phyloP scores from a whole-genome alignment of 2,329 filamentous ascomycete genomes.

The Orbilia ellipsospora region DNA sequence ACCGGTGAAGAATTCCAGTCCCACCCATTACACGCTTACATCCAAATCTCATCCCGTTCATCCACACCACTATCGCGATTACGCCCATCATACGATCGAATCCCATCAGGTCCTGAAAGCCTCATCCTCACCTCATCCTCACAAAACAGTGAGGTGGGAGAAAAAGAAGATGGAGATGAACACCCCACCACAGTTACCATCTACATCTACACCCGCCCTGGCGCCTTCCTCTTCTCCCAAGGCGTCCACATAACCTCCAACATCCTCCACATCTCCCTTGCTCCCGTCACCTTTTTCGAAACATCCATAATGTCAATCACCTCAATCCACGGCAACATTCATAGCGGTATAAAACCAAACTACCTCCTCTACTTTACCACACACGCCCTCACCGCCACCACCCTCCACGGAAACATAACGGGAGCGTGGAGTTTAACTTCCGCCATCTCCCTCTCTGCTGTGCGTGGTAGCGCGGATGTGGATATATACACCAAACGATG shows the following conservation, averaged over 20 bases:
- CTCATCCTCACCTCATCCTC: background rate
- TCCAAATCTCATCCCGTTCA: constrained; percentile 18
- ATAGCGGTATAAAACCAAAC: background rate
- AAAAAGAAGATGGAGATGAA: background rate
- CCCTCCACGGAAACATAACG: constrained; percentile 2
- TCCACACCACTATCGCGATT: background rate
- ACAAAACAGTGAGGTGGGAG: too few relatives aligned
- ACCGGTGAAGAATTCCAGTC: constrained; percentile 18
- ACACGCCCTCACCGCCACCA: background rate
- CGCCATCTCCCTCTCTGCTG: background rate
- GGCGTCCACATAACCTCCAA: constrained; percentile 9
- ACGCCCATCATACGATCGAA: background rate
- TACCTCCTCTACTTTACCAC: constrained; percentile 8
- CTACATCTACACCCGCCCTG: constrained; percentile 28
- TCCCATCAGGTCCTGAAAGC: background rate
- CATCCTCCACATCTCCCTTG: constrained; percentile 8
- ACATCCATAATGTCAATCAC: background rate
- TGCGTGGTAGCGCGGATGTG: background rate
- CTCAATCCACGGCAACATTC: constrained; percentile 7
- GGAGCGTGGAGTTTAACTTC: constrained; percentile 7
- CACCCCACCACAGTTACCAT: constrained; percentile 12
- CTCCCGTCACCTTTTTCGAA: background rate
- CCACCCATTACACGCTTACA: constrained; percentile 3
- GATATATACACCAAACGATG: constrained; percentile 2
- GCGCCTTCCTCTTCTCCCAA: constrained; percentile 7